Evolutionary conservation across 306 rosid genomes (phyloP), one percentile per base, ranked within the genome.

Genomic region (Glycine latifolia): DNA sequence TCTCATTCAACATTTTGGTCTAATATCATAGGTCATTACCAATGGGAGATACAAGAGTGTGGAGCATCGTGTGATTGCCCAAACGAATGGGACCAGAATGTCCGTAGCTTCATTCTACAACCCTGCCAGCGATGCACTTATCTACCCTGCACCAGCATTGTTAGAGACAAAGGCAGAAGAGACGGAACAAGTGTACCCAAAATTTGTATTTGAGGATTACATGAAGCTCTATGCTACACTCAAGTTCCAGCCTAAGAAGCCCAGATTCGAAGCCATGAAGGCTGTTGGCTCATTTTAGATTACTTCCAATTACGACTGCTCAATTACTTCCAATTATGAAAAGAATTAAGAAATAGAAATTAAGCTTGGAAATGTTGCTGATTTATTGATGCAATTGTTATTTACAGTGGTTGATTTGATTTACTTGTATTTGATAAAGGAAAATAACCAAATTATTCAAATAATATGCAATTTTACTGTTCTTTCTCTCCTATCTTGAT

Each of bases 21-120:
- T 0, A 62, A 46, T 13, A 2, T 58, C 39, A 4, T 37, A 90
- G 94, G 94, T 88, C 5, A 92, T 92, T 8, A 85, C 89, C 10
- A 92, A 92, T 81, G 97, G 97, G 11, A 92, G 73, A 66, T 91
- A 92, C 91, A 92, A 89, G 88, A 92, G 95, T 83, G 92, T 91
- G 83, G 81, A 84, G 62, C 97, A 92, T 79, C 84, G 97, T 37
- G 95, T 92, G 85, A 85, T 87, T 20, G 87, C 97, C 3, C 91
- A 87, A 37, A 81, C 85, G 1, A 61, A 86, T 43, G 95, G 95
- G 0, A 84, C 84, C 0, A 79, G 97, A 41, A 91, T 92, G 97
- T 91, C 95, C 3, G 44, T 92, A 39, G 97, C 97, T 31, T 91
- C 97, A 43, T 91, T 91, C 85, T 92, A 88, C 87, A 92, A 92